Conservation (phyloP, 805 yeast species). For the Myxozyma neotropica region DNA sequence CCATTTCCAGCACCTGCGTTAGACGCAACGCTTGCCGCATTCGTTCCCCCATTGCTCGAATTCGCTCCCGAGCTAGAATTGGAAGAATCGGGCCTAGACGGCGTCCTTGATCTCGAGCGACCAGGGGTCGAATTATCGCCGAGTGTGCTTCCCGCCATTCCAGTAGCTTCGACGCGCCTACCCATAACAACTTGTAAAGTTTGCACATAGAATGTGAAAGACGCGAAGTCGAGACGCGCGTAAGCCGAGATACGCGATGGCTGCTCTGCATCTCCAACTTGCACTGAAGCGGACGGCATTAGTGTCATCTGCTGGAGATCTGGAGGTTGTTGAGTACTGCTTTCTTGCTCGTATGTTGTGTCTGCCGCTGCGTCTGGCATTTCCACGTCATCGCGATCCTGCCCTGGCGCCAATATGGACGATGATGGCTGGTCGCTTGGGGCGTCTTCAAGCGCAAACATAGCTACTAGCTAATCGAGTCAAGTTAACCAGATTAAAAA, state of each 20-base stretch:
- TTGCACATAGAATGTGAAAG: conserved; percentile 93
- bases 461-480: background rate
- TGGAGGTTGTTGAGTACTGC: conserved; percentile 8
- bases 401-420: background rate
- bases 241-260: conserved; percentile 47
- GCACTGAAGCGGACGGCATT: background rate
- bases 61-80: background rate
- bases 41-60: background rate
- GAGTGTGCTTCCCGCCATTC: background rate
- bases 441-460: conserved; percentile 10
- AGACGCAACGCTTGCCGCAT: background rate
- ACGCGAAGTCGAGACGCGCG: conserved; percentile 76
- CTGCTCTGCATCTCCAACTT: background rate
- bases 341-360: background rate
- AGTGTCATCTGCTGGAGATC: conserved; percentile 11
- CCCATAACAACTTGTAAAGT: conserved; percentile 93
- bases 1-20: conserved; percentile 38
- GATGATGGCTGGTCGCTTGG: background rate
- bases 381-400: background rate
- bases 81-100: background rate
- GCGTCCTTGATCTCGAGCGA: conserved; percentile 9
- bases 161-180: conserved; percentile 69
- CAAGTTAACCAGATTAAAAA: background rate
- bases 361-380: conserved; percentile 4
- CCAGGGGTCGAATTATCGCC: background rate